phyloP scores from a whole-genome alignment of 352 stramenopile species.

The Globisporangium abappressorium region DNA sequence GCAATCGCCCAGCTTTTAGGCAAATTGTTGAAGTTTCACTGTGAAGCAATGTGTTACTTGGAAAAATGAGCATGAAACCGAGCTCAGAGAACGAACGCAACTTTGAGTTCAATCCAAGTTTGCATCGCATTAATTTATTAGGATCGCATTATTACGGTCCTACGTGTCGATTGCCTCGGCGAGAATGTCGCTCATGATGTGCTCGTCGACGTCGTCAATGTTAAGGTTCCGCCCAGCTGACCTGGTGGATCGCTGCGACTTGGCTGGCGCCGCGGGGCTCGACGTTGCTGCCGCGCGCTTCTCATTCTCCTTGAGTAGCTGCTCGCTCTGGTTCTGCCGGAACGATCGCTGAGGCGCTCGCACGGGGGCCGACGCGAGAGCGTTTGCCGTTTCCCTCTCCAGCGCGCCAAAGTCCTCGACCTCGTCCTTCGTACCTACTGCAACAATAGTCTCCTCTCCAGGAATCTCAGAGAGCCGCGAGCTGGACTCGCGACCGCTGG shows the following conservation, averaged over 20 bases:
- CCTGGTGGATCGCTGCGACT: slow-evolving; percentile 9
- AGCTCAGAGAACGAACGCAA: not conserved
- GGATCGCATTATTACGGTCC: not conserved
- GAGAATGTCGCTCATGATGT: slow-evolving; percentile 66
- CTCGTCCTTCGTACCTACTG: slow-evolving; percentile 14
- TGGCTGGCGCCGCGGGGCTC: slow-evolving; percentile 4
- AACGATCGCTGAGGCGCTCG: not conserved
- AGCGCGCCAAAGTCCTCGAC: slow-evolving; percentile 15
- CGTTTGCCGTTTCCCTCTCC: slow-evolving; percentile 16
- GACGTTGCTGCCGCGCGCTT: not conserved
- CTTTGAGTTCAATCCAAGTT: not conserved
- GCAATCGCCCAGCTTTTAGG: not conserved
- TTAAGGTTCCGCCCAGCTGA: slow-evolving; percentile 26
- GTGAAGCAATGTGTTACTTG: too few relatives aligned
- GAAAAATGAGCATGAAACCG: too few relatives aligned
- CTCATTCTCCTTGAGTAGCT: slow-evolving; percentile 4
- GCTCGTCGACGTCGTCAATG: slow-evolving; percentile 63
- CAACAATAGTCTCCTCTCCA: not conserved
- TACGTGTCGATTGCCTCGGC: slow-evolving; percentile 20
- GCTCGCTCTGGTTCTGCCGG: slow-evolving; percentile 5
- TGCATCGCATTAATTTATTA: not conserved
- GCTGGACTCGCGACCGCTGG: slow-evolving; percentile 13
- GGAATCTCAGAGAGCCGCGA: slow-evolving; percentile 5
- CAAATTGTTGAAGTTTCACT: not conserved
- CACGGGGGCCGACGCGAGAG: not conserved